Evolutionary conservation across 805 yeast genomes (phyloP), one percentile per base, ranked within the genome.

Genomic region (Phaffomyces antillensis): DNA sequence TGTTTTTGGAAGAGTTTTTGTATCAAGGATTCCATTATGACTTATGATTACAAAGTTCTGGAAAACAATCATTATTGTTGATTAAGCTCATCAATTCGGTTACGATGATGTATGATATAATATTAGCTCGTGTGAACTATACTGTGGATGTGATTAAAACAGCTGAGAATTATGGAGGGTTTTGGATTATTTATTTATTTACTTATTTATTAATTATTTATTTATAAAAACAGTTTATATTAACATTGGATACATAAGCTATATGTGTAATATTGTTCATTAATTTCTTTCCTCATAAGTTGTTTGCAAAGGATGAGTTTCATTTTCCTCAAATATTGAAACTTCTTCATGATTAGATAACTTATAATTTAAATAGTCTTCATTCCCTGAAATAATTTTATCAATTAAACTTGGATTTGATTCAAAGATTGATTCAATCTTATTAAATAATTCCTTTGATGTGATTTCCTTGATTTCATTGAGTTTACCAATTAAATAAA

Each of bases 391-490:
- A 16, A 36, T 37, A 11, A 48, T 25, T 16, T 28, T 44, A 17
- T 46, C 46, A 42, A 58, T 40, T 15, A 49, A 32, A 11, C 39
- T 33, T 31, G 57, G 69, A 45, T 62, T 49, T 3, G 51, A 51
- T 32, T 55, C 62, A 41, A 62, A 48, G 11, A 62, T 52, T 2
- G 46, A 30, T 31, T 62, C 64, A 48, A 71, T 60, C 26, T 54
- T 62, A n/a, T 56, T 41, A 26, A 71, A 50, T 3, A 72, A 60
- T 38, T 72, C 76, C 52, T 68, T 72, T 1, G 73, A 61, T 6
- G 61, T 59, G 36, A 62, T 42, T 5, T 45, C 55, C 12, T 52
- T 55, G 12, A 40, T 37, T 32, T 47, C 53, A 5, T 52, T 54
- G 33, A 59, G 51, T n/a, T 52, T 41, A 24, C 63, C 52, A 8